phyloP scores from a whole-genome alignment of 257 asterid genomes.

The Verbascum thapsus region DNA sequence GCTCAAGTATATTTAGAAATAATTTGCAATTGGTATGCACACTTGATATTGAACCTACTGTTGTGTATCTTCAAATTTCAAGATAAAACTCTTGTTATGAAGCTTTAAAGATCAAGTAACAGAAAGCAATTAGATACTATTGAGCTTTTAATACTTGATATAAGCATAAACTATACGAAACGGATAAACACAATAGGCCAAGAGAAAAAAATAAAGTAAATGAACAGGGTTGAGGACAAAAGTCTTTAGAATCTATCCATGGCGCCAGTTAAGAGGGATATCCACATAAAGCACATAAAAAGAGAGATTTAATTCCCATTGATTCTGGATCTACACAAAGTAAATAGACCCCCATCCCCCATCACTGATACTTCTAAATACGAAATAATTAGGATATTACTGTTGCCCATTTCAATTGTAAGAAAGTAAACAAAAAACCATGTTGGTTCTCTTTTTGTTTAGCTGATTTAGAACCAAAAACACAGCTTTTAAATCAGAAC shows the following conservation, averaged over 20 bases:
- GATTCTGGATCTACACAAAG: slow-evolving; percentile 30
- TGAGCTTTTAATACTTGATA: neutral
- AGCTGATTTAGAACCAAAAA: slow-evolving; percentile 11
- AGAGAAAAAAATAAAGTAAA: slow-evolving; percentile 6
- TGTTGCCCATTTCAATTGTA: no score
- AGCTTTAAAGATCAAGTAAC: slow-evolving; percentile 25
- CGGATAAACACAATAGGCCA: slow-evolving; percentile 14
- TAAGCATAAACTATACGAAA: slow-evolving; percentile 6
- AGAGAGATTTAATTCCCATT: neutral
- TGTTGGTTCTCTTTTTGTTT: no score
- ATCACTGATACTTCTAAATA: neutral
- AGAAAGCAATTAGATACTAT: neutral
- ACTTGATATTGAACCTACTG: neutral
- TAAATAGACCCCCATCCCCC: neutral
- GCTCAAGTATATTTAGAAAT: neutral
- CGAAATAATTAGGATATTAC: no score
- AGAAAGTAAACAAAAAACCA: no score
- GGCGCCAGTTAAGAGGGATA: neutral
- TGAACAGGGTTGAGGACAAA: slow-evolving; percentile 5
- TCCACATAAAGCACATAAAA: neutral
- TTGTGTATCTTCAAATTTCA: neutral
- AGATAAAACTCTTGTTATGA: slow-evolving; percentile 1
- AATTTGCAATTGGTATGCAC: slow-evolving; percentile 8
- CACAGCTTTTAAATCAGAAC: slow-evolving; percentile 2
- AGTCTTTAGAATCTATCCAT: neutral